Evolutionary conservation across 805 yeast species (phyloP).

Genomic region (Candida andamanensis): DNA sequence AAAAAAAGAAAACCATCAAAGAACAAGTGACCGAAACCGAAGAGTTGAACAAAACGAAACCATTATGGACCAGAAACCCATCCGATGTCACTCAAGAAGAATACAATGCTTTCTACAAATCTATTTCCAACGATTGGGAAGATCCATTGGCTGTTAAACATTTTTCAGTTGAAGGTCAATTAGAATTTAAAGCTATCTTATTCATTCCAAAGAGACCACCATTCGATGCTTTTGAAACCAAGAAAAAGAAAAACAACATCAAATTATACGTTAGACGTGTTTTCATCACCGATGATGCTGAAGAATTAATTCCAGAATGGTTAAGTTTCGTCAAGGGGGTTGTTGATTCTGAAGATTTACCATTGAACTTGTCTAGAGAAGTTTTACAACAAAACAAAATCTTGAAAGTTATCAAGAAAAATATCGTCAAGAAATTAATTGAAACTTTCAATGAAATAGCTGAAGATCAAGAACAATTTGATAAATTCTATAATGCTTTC

Average conservation of each 20-base stretch:
- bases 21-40: slow-evolving; percentile 94
- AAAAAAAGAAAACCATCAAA: slow-evolving; percentile 82
- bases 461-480: slow-evolving; percentile 97
- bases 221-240: slow-evolving; percentile 94
- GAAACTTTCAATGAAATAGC: slow-evolving; percentile 99
- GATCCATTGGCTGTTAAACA: slow-evolving; percentile 99
- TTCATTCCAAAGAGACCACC: slow-evolving; percentile 99
- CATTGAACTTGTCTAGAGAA: slow-evolving; percentile 99
- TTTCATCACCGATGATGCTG: slow-evolving; percentile 99
- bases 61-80: slow-evolving; percentile 99
- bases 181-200: slow-evolving; percentile 96
- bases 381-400: slow-evolving; percentile 99
- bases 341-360: slow-evolving; percentile 99
- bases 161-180: slow-evolving; percentile 99
- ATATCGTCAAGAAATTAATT: slow-evolving; percentile 95
- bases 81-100: slow-evolving; percentile 96
- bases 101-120: slow-evolving; percentile 98
- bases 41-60: slow-evolving; percentile 98
- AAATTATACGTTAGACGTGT: slow-evolving; percentile 99
- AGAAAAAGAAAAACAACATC: slow-evolving; percentile 99
- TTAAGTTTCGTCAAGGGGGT: slow-evolving; percentile 96
- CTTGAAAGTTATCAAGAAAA: slow-evolving; percentile 98
- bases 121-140: slow-evolving; percentile 99
- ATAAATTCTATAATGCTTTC: slow-evolving; percentile 96
- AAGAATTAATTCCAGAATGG: slow-evolving; percentile 99